Evolutionary conservation across 257 asterid species (phyloP).

Genomic region (Nicotiana undulata): DNA sequence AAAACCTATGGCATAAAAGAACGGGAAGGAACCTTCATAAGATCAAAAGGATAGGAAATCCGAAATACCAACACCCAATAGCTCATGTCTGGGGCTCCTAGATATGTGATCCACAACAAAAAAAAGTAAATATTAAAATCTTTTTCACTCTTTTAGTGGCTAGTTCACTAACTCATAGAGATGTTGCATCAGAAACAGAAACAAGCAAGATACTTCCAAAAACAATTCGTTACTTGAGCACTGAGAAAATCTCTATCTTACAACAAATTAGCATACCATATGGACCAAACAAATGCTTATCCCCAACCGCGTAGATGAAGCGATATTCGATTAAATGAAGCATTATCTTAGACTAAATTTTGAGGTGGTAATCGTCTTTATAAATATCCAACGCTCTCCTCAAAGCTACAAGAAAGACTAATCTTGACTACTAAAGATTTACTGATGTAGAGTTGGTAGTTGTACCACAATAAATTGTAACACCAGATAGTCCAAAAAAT

Average conservation of each 20-base stretch:
- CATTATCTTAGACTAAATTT: neutral
- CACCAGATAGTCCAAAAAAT: neutral
- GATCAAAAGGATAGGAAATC: constrained; percentile 4
- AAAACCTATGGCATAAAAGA: neutral
- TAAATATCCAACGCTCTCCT: neutral
- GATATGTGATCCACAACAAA: constrained; percentile 1
- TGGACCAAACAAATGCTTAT: neutral
- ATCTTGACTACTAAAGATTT: neutral
- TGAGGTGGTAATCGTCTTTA: neutral
- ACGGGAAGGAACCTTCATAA: neutral
- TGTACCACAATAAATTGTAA: neutral
- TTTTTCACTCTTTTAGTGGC: neutral
- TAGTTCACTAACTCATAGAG: neutral
- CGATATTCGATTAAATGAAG: neutral
- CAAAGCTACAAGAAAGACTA: neutral
- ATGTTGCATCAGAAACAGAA: neutral
- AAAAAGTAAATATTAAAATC: neutral
- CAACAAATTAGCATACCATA: neutral
- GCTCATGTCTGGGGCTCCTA: neutral
- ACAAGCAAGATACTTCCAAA: neutral
- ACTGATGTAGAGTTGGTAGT: neutral
- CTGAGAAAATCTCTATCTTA: neutral
- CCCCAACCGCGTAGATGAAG: neutral
- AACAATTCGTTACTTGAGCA: neutral
- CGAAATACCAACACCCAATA: neutral